phyloP scores from a whole-genome alignment of 163 green algal species.

The Chlorella variabilis region DNA sequence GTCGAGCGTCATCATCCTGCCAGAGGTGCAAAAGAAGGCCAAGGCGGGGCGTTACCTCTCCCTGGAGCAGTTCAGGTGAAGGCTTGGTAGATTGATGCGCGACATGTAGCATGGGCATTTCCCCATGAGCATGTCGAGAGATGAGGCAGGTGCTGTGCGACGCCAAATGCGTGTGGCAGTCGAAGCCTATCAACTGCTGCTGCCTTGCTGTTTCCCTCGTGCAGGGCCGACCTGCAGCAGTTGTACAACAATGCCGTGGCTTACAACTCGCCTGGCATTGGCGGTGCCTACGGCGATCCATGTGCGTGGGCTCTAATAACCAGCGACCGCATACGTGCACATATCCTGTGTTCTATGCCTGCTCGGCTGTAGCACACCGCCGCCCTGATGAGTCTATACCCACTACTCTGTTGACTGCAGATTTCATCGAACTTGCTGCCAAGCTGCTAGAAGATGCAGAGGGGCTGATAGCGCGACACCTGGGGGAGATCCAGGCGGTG shows the following conservation, averaged over 20 bases:
- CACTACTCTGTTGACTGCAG: too few species aligned
- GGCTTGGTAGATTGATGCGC: background rate
- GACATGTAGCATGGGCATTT: too few species aligned
- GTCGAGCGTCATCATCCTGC: slow-evolving; percentile 40
- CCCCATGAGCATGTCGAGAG: too few species aligned
- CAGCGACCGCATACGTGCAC: background rate
- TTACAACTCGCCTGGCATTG: slow-evolving; percentile 42
- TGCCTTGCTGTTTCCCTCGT: background rate
- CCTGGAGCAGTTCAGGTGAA: slow-evolving; percentile 16
- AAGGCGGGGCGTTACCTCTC: slow-evolving; percentile 17
- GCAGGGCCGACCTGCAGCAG: slow-evolving; percentile 38
- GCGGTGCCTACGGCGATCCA: slow-evolving; percentile 9
- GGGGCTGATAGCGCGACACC: slow-evolving; percentile 2
- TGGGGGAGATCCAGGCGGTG: slow-evolving; percentile 4
- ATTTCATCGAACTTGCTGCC: background rate
- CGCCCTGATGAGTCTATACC: too few species aligned
- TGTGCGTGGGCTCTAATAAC: slow-evolving; percentile 6
- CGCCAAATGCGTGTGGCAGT: too few species aligned
- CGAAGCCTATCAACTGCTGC: too few species aligned
- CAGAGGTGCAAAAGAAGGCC: slow-evolving; percentile 41
- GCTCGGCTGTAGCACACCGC: too few species aligned
- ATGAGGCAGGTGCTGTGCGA: too few species aligned
- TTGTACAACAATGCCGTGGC: slow-evolving; percentile 37
- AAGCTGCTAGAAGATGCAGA: background rate
- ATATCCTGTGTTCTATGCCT: background rate